A percentile compares a stretch with the other conserved stretches of the same genome.
Evolutionary conservation across 1,139 yeast species (phyloP).

Genomic region (Pichia cactophila): DNA sequence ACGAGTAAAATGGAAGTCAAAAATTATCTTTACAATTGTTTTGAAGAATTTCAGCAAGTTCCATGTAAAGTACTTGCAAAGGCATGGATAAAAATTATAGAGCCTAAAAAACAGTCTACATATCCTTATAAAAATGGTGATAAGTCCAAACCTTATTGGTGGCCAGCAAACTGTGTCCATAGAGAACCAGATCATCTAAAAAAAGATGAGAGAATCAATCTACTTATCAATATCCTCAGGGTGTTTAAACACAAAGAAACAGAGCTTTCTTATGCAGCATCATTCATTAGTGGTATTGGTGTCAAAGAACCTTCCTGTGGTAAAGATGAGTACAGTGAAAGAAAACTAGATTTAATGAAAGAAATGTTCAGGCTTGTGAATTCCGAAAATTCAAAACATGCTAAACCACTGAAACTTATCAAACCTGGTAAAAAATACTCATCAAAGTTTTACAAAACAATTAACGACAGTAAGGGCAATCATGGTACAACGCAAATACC

Average conservation of each 20-base stretch:
- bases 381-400: slow-evolving; percentile 1
- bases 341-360: slow-evolving; percentile 18
- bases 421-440: slow-evolving; percentile 27
- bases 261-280: slow-evolving; percentile 20
- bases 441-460: slow-evolving; percentile 16
- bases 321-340: slow-evolving; percentile 16
- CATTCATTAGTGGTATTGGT: slow-evolving; percentile 19
- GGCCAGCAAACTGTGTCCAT: slow-evolving; percentile 58
- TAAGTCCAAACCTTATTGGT: slow-evolving; percentile 53
- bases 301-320: slow-evolving; percentile 10
- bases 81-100: slow-evolving; percentile 57
- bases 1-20: slow-evolving; percentile 18
- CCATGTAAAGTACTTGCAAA: slow-evolving; percentile 59
- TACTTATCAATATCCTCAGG: slow-evolving; percentile 37
- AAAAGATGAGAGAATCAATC: slow-evolving; percentile 45
- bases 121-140: slow-evolving; percentile 55
- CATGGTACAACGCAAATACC: not conserved
- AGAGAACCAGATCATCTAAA: slow-evolving; percentile 68
- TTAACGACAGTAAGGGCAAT: not conserved
- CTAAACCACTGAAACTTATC: slow-evolving; percentile 15
- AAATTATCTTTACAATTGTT: slow-evolving; percentile 23
- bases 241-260: slow-evolving; percentile 17
- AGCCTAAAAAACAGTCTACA: slow-evolving; percentile 59
- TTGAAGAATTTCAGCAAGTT: slow-evolving; percentile 40
- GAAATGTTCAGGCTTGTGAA: slow-evolving; percentile 23